A percentile compares a stretch with the other conserved stretches of the same genome.
Conservation (phyloP, 192 early-diverging fungal species). For the Glomus cerebriforme region DNA sequence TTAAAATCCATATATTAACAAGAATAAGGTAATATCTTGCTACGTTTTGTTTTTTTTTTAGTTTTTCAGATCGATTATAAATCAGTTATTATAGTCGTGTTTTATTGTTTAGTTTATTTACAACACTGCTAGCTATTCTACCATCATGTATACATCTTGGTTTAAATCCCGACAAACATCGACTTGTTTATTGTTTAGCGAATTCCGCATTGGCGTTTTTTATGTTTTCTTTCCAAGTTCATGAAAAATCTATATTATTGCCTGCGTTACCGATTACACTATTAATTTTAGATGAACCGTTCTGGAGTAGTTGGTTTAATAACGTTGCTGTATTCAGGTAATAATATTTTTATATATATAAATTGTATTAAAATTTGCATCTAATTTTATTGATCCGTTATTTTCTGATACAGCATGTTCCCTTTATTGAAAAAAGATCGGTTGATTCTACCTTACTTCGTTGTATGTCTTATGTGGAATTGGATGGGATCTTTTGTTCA, state of each 20-base stretch:
- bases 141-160: constrained; percentile 74
- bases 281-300: constrained; percentile 69
- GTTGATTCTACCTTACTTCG: constrained; percentile 70
- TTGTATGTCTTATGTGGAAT: constrained; percentile 76
- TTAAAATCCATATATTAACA: constrained; percentile 60
- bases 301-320: constrained; percentile 65
- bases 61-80: neutral
- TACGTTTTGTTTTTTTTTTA: neutral
- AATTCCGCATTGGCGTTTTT: constrained; percentile 89
- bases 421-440: constrained; percentile 82
- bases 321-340: constrained; percentile 83
- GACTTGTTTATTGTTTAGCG: constrained; percentile 71
- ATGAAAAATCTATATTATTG: constrained; percentile 95
- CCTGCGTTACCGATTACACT: constrained; percentile 78
- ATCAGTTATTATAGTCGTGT: neutral
- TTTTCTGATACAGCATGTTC: constrained; percentile 67
- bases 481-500: constrained; percentile 46
- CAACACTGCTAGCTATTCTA: constrained; percentile 68
- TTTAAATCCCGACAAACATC: constrained; percentile 49
- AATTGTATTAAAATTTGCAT: constrained; percentile 13
- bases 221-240: constrained; percentile 96
- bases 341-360: too few species aligned
- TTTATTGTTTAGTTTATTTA: constrained; percentile 51
- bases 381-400: neutral
- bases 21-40: constrained; percentile 60